These are phyloP conservation scores for Multifurca ochricompacta DNA, from an alignment of 768 basidiomycete species.

Conservation along the genomic window DNA sequence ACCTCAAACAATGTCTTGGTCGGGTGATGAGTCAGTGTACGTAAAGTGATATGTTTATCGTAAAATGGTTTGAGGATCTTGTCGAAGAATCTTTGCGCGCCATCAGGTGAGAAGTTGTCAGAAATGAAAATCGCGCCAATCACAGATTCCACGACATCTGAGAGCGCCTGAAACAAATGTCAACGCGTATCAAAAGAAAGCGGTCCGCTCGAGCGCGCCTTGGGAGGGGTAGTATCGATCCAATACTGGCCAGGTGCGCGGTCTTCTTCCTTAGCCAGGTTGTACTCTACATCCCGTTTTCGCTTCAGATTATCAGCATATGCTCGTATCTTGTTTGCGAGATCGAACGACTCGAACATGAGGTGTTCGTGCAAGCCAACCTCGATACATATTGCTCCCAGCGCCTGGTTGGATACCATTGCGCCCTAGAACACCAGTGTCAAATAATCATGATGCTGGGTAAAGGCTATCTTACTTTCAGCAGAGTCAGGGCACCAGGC, in stretches of 20 bases:
- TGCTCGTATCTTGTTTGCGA: slow-evolving; percentile 42
- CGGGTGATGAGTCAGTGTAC: slow-evolving; percentile 69
- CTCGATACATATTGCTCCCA: slow-evolving; percentile 69
- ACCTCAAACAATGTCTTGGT: slow-evolving; percentile 68
- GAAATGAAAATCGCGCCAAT: slow-evolving; percentile 75
- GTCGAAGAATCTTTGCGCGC: slow-evolving; percentile 58
- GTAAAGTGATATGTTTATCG: slow-evolving; percentile 63
- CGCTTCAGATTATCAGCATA: slow-evolving; percentile 45
- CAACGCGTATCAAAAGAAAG: background rate
- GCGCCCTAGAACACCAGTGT: slow-evolving; percentile 44
- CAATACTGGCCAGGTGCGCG: slow-evolving; percentile 64
- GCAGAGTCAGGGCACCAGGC: slow-evolving; percentile 69
- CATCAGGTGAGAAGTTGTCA: slow-evolving; percentile 56
- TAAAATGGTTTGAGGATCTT: slow-evolving; percentile 70
- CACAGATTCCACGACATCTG: slow-evolving; percentile 74
- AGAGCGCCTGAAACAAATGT: slow-evolving; percentile 45
- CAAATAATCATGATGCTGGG: background rate
- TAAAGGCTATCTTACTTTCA: slow-evolving; percentile 46
- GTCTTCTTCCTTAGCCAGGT: slow-evolving; percentile 39
- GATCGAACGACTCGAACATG: slow-evolving; percentile 45
- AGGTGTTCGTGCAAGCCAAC: slow-evolving; percentile 59
- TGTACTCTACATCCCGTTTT: slow-evolving; percentile 41
- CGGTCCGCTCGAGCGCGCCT: slow-evolving; percentile 37
- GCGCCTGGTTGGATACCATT: slow-evolving; percentile 77
- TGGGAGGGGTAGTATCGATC: slow-evolving; percentile 69